Percentiles rank a stretch among this genome's conserved stretches.
Evolutionary conservation across 768 basidiomycete species (phyloP).

Genomic region (Clathrus columnatus): DNA sequence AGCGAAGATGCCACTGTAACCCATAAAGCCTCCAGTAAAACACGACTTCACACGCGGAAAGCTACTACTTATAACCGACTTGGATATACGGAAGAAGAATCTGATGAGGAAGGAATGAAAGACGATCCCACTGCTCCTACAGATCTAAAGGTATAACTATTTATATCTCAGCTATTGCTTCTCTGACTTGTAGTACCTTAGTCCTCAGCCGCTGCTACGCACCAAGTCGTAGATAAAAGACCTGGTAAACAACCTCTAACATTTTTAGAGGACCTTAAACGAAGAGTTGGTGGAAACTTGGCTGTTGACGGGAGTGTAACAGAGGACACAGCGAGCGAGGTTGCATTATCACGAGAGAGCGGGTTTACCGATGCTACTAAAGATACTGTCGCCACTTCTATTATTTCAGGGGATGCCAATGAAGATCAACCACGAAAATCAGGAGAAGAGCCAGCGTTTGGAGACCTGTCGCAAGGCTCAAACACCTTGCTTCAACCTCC

Average conservation of each 20-base stretch:
- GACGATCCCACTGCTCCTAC: background rate
- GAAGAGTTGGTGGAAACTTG: conserved; percentile 1
- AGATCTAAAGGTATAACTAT: background rate
- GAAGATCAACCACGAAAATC: conserved; percentile 58
- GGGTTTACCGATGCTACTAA: conserved; percentile 43
- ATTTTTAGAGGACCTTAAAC: conserved; percentile 8
- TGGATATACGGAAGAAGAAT: background rate
- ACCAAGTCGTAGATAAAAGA: background rate
- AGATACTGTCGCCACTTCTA: conserved; percentile 48
- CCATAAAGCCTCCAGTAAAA: background rate
- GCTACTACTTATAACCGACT: background rate
- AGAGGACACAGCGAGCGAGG: conserved; percentile 49
- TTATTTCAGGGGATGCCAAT: conserved; percentile 44
- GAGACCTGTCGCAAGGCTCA: conserved; percentile 34
- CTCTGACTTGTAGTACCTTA: background rate
- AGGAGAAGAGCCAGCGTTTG: conserved; percentile 31
- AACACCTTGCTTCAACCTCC: conserved; percentile 20
- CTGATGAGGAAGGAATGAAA: background rate
- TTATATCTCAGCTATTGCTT: background rate
- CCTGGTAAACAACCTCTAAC: background rate
- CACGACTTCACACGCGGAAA: background rate
- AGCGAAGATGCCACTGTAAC: conserved; percentile 33
- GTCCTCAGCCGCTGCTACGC: background rate
- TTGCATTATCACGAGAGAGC: conserved; percentile 34
- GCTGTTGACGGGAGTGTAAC: background rate